Evolutionary conservation across 208 protist species (phyloP), one percentile per base, ranked within the genome.

Genomic region (Crithidia acanthocephali): DNA sequence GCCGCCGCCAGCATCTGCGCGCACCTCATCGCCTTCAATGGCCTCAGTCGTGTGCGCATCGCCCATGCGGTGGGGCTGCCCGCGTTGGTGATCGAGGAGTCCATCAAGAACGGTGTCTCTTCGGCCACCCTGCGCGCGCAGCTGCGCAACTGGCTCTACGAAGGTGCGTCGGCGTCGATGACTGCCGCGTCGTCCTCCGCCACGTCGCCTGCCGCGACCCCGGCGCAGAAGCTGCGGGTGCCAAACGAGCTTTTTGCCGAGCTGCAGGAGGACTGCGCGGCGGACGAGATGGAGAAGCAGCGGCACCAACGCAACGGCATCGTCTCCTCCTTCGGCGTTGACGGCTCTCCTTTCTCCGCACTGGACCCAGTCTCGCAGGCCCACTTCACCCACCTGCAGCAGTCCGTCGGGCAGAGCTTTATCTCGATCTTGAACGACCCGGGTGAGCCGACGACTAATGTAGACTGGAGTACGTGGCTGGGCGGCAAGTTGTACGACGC

Each of bases 381-480:
- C 15, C 84, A 95, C 78, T 98, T 97, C 68, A 62, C 64, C 28
- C 55, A 79, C 35, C 74, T 98, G 53, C 75, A 80, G 56, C 69
- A 74, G 40, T 87, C 86, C 8, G 88, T 98, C 27, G 94, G 94
- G 0, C 92, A 98, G 57, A 93, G 90, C 58, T 94, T 96, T 70
- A 88, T 91, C 37, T 95, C 91, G n/a, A 94, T 98, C 62, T 57
- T 97, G 35, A 97, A 93, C 60, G 83, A 97, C 75, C 93, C 93
- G 22, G 73, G 58, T 13, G 68, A 84, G 56, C 32, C 65, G 57
- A 80, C 68, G 5, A 57, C 45, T 2, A 80, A 62, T 37, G 76
- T 68, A 15, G 80, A 83, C 61, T 90, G 85, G 87, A 73, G 80
- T 25, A 73, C 72, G 9, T 94, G 91, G 92, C 50, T 96, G 2